Evolutionary conservation across 495 filamentous ascomycete genomes (phyloP).

Genomic region (Penicillium bovifimosum): DNA sequence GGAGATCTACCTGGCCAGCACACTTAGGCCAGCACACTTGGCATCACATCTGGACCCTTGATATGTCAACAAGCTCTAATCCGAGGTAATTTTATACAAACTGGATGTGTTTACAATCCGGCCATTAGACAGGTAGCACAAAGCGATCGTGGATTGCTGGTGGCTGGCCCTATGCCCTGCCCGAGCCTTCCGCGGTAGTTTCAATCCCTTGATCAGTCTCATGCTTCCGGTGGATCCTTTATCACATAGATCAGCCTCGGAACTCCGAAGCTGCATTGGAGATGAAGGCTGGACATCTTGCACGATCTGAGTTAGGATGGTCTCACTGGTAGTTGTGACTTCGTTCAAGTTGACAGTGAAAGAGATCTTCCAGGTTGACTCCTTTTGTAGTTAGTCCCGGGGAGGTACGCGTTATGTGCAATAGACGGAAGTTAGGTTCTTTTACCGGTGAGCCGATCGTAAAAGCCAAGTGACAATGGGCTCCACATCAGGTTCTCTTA

Average conservation of each 20-base stretch:
- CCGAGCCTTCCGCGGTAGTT: not conserved
- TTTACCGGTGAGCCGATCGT: not conserved
- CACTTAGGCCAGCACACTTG: too few species aligned
- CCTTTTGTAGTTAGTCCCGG: not conserved
- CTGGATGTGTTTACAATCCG: not conserved
- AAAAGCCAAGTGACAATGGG: not conserved
- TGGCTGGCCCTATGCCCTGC: not conserved
- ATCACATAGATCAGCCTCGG: not conserved
- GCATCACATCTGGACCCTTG: not conserved
- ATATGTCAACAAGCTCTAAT: not conserved
- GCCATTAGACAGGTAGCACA: not conserved
- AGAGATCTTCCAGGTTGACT: not conserved
- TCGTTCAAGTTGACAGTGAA: not conserved
- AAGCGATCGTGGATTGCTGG: not conserved
- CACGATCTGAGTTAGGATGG: not conserved
- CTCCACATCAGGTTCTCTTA: not conserved
- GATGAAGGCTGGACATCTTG: not conserved
- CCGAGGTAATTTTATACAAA: not conserved
- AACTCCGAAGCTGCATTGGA: slow-evolving; percentile 1
- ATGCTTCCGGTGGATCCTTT: not conserved
- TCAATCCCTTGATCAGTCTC: not conserved
- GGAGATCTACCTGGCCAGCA: not conserved
- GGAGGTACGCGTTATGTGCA: not conserved
- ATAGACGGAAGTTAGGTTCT: not conserved
- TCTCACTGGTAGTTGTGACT: not conserved